These are phyloP conservation scores for Fusarium pseudoanthophilum DNA, from an alignment of 2,329 filamentous ascomycete genomes.

Conservation along the genomic window DNA sequence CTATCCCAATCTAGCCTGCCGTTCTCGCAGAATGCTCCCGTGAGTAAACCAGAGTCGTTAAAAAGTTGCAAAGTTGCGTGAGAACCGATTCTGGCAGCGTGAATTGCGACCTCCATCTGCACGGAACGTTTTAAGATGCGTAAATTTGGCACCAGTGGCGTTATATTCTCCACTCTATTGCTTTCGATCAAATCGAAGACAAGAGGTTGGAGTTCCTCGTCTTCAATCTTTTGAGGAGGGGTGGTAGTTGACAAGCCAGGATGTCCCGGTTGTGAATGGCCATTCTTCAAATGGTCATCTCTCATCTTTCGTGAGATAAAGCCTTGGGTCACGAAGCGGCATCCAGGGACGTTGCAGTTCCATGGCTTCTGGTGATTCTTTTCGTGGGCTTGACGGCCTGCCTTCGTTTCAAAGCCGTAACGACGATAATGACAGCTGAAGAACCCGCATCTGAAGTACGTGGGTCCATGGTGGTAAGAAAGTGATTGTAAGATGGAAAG, in stretches of 20 bases:
- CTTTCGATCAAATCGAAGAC: not conserved
- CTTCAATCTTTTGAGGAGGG: fast-evolving
- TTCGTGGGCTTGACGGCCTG: fast-evolving
- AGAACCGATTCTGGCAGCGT: fast-evolving
- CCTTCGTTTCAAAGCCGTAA: fast-evolving
- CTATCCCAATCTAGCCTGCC: fast-evolving
- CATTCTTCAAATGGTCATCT: fast-evolving
- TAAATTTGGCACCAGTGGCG: fast-evolving
- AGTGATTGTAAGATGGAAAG: fast-evolving
- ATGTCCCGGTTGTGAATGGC: not conserved
- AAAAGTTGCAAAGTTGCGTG: not conserved
- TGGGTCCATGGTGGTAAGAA: not conserved
- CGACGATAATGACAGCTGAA: fast-evolving
- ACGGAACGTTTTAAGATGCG: fast-evolving
- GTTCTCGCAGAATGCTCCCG: not conserved
- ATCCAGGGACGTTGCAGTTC: not conserved
- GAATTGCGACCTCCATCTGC: fast-evolving
- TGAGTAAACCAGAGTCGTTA: fast-evolving
- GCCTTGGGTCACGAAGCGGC: fast-evolving
- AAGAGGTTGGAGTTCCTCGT: not conserved
- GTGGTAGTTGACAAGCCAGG: fast-evolving
- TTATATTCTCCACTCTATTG: fast-evolving
- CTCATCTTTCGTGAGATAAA: not conserved
- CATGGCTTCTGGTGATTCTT: not conserved
- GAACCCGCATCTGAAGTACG: fast-evolving